Percentiles rank a stretch among this genome's conserved stretches.
Conservation (phyloP, 192 early-diverging fungal species). For the Neocallimastix lanati region DNA sequence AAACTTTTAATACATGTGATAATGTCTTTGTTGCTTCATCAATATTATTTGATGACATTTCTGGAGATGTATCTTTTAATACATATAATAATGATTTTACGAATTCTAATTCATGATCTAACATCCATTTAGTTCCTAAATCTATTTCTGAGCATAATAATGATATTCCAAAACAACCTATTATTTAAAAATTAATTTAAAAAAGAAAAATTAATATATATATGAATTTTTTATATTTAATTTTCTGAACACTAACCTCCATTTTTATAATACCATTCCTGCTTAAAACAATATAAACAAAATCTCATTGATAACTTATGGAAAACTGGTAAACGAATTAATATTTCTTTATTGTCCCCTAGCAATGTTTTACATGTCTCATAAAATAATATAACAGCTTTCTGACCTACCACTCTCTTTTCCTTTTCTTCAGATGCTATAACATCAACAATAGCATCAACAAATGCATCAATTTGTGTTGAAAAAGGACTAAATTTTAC, state of each 20-base stretch:
- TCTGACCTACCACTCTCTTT: slow-evolving; percentile 42
- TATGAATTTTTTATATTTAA: neutral
- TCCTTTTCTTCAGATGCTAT: slow-evolving; percentile 47
- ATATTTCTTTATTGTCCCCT: slow-evolving; percentile 25
- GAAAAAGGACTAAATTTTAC: slow-evolving; percentile 12
- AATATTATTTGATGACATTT: slow-evolving; percentile 53
- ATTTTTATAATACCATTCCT: slow-evolving; percentile 66
- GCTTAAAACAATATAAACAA: slow-evolving; percentile 79
- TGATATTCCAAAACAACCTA: slow-evolving; percentile 64
- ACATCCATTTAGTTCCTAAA: slow-evolving; percentile 75
- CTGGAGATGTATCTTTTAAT: slow-evolving; percentile 72
- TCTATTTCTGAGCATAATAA: slow-evolving; percentile 64
- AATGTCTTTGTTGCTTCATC: slow-evolving; percentile 55
- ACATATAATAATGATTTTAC: slow-evolving; percentile 82
- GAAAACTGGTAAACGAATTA: slow-evolving; percentile 52
- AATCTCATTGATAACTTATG: slow-evolving; percentile 65
- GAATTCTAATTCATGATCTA: slow-evolving; percentile 87
- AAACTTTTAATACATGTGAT: slow-evolving; percentile 52
- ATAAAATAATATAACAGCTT: slow-evolving; percentile 43
- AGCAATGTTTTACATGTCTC: slow-evolving; percentile 29
- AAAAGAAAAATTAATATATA: neutral
- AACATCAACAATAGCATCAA: slow-evolving; percentile 60
- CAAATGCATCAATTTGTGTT: slow-evolving; percentile 35
- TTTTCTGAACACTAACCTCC: slow-evolving; percentile 20
- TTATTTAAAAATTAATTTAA: no score